A percentile compares a stretch with the other conserved stretches of the same genome.
Conservation (phyloP, 106 monocot genomes). For the Triglochin maritima region DNA sequence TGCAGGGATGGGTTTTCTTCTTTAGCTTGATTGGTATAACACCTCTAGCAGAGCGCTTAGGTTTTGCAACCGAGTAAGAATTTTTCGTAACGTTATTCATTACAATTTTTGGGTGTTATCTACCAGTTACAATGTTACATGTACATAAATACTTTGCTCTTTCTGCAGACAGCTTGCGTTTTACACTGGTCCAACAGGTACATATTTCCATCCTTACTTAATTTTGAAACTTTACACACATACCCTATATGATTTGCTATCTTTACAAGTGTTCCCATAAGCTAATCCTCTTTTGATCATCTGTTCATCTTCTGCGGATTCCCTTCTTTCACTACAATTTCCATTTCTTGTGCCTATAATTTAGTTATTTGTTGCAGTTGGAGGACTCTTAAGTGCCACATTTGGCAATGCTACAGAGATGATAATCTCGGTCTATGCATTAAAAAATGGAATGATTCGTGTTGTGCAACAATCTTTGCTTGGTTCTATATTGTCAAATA, state of each 20-base stretch:
- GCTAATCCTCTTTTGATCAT: too few relatives aligned
- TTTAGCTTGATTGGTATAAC: slow-evolving; percentile 68
- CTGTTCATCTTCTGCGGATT: too few relatives aligned
- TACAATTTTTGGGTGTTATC: not conserved
- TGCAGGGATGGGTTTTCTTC: slow-evolving; percentile 67
- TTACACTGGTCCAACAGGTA: slow-evolving; percentile 92
- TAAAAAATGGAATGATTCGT: slow-evolving; percentile 89
- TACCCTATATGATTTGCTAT: not conserved
- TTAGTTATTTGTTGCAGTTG: slow-evolving; percentile 45
- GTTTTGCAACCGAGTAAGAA: slow-evolving; percentile 92
- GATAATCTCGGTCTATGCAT: slow-evolving; percentile 93
- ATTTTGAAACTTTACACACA: too few relatives aligned
- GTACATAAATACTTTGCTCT: not conserved
- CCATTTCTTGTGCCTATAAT: not conserved
- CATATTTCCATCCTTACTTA: not conserved
- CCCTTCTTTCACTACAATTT: not conserved
- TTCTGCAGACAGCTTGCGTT: slow-evolving; percentile 73
- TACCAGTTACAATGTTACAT: not conserved
- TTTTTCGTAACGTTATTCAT: not conserved
- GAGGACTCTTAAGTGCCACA: slow-evolving; percentile 92
- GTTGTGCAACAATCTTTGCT: slow-evolving; percentile 94
- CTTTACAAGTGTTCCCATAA: not conserved
- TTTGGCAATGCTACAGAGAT: slow-evolving; percentile 99
- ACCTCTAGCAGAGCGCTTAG: slow-evolving; percentile 83
- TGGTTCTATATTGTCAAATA: slow-evolving; percentile 92